A percentile compares a stretch with the other conserved stretches of the same genome.
Conservation (phyloP, 225 moss, liverwort and hornwort genomes). For the Anthoceros angustus region DNA sequence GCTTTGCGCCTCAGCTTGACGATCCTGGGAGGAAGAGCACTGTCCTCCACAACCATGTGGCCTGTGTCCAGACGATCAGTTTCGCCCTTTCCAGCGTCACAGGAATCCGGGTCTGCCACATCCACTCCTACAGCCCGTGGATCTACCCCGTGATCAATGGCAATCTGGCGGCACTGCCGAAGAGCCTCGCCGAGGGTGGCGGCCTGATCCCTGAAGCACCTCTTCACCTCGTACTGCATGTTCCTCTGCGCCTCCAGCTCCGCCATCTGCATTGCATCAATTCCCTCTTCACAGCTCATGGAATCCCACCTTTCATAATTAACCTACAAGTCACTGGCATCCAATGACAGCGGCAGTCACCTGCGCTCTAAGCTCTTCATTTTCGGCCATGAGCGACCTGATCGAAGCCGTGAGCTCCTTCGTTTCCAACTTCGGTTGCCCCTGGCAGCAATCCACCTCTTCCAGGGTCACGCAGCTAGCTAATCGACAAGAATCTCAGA, state of each 20-base stretch:
- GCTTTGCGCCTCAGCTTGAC: slow-evolving; percentile 12
- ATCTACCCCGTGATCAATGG: slow-evolving; percentile 16
- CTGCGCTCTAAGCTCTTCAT: neutral
- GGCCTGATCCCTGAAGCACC: slow-evolving; percentile 20
- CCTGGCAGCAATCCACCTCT: neutral
- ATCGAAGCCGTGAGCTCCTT: neutral
- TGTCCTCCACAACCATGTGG: neutral
- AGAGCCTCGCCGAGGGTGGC: slow-evolving; percentile 15
- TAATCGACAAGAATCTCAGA: no score
- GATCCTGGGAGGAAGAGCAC: slow-evolving; percentile 8
- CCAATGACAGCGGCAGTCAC: neutral
- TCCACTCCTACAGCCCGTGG: slow-evolving; percentile 1
- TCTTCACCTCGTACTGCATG: slow-evolving; percentile 15
- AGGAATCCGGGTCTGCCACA: neutral
- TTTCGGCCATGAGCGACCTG: neutral
- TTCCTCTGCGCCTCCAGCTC: slow-evolving; percentile 16
- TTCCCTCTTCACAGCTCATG: no score
- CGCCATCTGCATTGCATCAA: slow-evolving; percentile 7
- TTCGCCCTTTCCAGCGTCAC: neutral
- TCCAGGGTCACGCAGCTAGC: neutral
- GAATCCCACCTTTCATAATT: no score
- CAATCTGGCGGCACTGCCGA: slow-evolving; percentile 14
- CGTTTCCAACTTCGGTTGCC: neutral
- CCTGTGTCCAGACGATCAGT: neutral
- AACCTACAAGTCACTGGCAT: no score